phyloP scores from a whole-genome alignment of 805 yeast species.

The Saturnispora besseyi region DNA sequence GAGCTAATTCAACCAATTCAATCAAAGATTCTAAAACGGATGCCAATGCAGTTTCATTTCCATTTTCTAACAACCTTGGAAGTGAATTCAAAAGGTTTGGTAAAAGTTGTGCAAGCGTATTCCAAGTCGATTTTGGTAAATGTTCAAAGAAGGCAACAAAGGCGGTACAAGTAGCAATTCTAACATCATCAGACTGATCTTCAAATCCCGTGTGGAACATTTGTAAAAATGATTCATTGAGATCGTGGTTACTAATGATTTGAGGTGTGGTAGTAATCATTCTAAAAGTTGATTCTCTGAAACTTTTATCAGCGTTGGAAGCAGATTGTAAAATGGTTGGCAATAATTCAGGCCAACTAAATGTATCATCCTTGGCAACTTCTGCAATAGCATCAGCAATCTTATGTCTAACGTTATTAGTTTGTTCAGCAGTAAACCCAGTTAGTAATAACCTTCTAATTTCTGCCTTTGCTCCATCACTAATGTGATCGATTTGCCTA shows the following conservation, averaged over 20 bases:
- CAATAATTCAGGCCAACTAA: slow-evolving; percentile 70
- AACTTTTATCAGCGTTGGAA: slow-evolving; percentile 42
- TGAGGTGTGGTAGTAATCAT: slow-evolving; percentile 80
- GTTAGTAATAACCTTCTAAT: slow-evolving; percentile 57
- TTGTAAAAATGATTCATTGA: slow-evolving; percentile 43
- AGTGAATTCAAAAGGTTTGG: slow-evolving; percentile 81
- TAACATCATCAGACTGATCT: slow-evolving; percentile 71
- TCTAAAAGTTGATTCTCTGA: slow-evolving; percentile 87
- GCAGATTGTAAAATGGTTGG: slow-evolving; percentile 64
- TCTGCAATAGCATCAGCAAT: slow-evolving; percentile 92
- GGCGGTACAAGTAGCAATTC: slow-evolving; percentile 87
- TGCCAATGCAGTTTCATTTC: slow-evolving; percentile 74
- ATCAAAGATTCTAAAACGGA: slow-evolving; percentile 83
- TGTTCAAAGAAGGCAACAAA: slow-evolving; percentile 83
- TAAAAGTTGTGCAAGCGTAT: slow-evolving; percentile 61
- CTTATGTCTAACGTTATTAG: slow-evolving; percentile 80
- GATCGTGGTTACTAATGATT: slow-evolving; percentile 42
- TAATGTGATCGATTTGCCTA: slow-evolving; percentile 66
- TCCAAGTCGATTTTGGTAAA: slow-evolving; percentile 74
- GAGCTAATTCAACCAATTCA: slow-evolving; percentile 87
- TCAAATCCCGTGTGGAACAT: slow-evolving; percentile 75
- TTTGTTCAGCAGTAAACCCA: slow-evolving; percentile 63
- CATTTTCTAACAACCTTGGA: slow-evolving; percentile 71
- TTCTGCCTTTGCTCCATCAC: slow-evolving; percentile 47
- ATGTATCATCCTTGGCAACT: slow-evolving; percentile 61